Evolutionary conservation across 257 asterid species (phyloP).

Genomic region (Nicotiana tomentosiformis): DNA sequence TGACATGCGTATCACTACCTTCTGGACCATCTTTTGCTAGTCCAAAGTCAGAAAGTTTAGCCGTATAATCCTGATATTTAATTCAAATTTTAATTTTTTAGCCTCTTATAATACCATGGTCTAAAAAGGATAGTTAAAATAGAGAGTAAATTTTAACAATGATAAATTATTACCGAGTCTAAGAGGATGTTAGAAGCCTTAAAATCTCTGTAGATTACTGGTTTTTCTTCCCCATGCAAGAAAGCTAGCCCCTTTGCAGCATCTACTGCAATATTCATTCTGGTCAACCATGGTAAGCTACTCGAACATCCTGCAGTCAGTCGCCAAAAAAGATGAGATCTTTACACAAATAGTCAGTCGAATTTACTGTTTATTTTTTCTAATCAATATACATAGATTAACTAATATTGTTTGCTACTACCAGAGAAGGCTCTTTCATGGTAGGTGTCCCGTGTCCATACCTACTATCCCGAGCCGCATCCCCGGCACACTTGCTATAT

Average conservation of each 20-base stretch:
- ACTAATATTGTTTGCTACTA: too few species aligned
- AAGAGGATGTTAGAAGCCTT: conserved; percentile 69
- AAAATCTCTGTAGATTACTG: conserved; percentile 71
- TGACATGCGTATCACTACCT: conserved; percentile 66
- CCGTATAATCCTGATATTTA: conserved; percentile 44
- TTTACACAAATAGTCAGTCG: too few species aligned
- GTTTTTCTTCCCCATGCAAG: conserved; percentile 71
- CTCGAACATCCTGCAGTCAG: conserved; percentile 40
- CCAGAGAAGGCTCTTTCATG: too few species aligned
- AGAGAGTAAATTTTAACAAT: not conserved
- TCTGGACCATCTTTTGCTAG: conserved; percentile 83
- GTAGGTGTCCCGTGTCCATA: too few species aligned
- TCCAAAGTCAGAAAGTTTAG: conserved; percentile 78
- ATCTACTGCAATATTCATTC: conserved; percentile 61
- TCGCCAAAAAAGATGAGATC: too few species aligned
- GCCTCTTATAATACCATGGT: too few species aligned
- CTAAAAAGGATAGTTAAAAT: too few species aligned
- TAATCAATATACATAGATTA: too few species aligned
- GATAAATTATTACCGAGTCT: conserved; percentile 22
- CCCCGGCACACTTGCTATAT: too few species aligned
- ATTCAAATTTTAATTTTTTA: too few species aligned
- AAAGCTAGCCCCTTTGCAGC: conserved; percentile 87
- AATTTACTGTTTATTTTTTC: too few species aligned
- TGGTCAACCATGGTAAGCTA: conserved; percentile 61
- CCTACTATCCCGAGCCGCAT: too few species aligned